A percentile compares a stretch with the other conserved stretches of the same genome.
Evolutionary conservation across 306 rosid genomes (phyloP).

Genomic region (Gynostemma pentaphyllum): DNA sequence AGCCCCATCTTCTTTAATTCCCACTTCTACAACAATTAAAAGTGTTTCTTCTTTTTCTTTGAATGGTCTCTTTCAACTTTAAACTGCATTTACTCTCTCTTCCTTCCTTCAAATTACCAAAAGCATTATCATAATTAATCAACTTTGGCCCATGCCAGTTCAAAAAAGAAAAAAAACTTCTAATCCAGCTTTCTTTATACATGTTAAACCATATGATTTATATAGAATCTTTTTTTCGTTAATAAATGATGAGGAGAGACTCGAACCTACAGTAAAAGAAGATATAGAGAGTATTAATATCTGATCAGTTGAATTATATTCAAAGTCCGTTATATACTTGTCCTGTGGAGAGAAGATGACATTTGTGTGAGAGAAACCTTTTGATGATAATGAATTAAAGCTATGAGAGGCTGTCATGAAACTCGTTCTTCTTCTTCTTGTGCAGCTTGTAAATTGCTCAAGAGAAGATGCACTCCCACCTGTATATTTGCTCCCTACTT

Average conservation of each 20-base stretch:
- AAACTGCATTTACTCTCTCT: not conserved
- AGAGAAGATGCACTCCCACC: slow-evolving; percentile 62
- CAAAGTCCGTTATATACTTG: not conserved
- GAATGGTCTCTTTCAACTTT: slow-evolving; percentile 10
- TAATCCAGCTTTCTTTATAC: not conserved
- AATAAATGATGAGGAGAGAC: no score
- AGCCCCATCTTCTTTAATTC: slow-evolving; percentile 16
- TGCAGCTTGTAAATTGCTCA: slow-evolving; percentile 85
- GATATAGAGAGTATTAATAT: no score
- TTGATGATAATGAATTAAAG: slow-evolving; percentile 17
- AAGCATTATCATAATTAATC: not conserved
- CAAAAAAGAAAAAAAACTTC: not conserved
- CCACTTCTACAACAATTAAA: slow-evolving; percentile 7
- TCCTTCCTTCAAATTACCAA: not conserved
- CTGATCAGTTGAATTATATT: not conserved
- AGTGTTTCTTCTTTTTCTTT: not conserved
- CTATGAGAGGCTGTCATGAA: slow-evolving; percentile 53
- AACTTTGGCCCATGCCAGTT: not conserved
- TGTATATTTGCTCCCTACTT: slow-evolving; percentile 90
- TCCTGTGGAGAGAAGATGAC: not conserved
- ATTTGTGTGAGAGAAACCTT: no score
- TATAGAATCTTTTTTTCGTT: no score
- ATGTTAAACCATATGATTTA: not conserved
- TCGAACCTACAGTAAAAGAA: no score
- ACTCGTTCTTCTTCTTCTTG: slow-evolving; percentile 82